A percentile compares a stretch with the other conserved stretches of the same genome.
phyloP scores from a whole-genome alignment of 345 rosid species.

The sweet orange (Citrus sinensis) region DVS_A1.0 CM039163.1:50304501-50305000 shows the following conservation, averaged over 20 bases:
- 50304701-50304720: constrained; percentile 71
- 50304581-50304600: not conserved
- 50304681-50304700: constrained; percentile 63
- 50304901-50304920: constrained; percentile 86
- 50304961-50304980: constrained; percentile 11
- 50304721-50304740: constrained; percentile 9
- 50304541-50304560: constrained; percentile 2
- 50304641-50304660: not conserved
- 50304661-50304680: not conserved
- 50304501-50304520: not conserved
- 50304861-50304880: constrained; percentile 92
- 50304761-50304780: constrained; percentile 22
- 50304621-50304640: not conserved
- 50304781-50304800: not conserved
- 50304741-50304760: not conserved
- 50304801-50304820: not conserved
- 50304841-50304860: constrained; percentile 32
- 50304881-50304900: constrained; percentile 77
- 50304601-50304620: not conserved
- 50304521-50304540: not conserved
- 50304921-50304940: constrained; percentile 54
- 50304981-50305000: not conserved
- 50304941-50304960: constrained; percentile 84
- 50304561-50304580: not conserved
- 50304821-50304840: not conserved